These are phyloP conservation scores for Zygnema cylindricum DNA, from an alignment of 139 green algal species.

Conservation along the genomic window DNA sequence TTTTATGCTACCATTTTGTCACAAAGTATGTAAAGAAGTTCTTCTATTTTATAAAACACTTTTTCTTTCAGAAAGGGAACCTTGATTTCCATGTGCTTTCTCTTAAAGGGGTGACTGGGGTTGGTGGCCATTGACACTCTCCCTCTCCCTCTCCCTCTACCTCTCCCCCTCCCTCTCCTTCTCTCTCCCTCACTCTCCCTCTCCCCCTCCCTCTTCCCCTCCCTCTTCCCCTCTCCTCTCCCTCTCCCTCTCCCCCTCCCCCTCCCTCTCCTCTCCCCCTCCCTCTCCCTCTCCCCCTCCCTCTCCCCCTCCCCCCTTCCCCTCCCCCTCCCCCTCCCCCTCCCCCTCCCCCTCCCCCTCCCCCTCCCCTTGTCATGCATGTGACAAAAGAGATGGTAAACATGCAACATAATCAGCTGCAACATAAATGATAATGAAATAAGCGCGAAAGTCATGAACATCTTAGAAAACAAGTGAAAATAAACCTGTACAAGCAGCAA, in stretches of 20 bases:
- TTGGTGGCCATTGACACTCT: not conserved
- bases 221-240: not conserved
- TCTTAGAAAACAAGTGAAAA: too few relatives aligned
- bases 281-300: not conserved
- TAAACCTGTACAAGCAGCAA: too few relatives aligned
- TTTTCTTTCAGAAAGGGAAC: too few relatives aligned
- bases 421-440: too few relatives aligned
- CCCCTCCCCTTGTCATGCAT: too few relatives aligned
- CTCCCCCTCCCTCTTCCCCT: constrained; percentile 69
- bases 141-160: not conserved
- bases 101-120: not conserved
- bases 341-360: constrained; percentile 2
- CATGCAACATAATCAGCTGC: too few relatives aligned
- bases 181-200: constrained; percentile 82
- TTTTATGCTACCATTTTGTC: constrained; percentile 4
- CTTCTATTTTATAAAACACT: not conserved
- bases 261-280: not conserved
- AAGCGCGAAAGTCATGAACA: too few relatives aligned
- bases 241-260: not conserved
- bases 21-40: not conserved
- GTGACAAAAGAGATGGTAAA: too few relatives aligned
- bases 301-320: not conserved
- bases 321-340: not conserved
- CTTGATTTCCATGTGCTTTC: not conserved
- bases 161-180: constrained; percentile 65